Evolutionary conservation across 805 yeast genomes (phyloP).

Genomic region (Ascoidea rubescens): DNA sequence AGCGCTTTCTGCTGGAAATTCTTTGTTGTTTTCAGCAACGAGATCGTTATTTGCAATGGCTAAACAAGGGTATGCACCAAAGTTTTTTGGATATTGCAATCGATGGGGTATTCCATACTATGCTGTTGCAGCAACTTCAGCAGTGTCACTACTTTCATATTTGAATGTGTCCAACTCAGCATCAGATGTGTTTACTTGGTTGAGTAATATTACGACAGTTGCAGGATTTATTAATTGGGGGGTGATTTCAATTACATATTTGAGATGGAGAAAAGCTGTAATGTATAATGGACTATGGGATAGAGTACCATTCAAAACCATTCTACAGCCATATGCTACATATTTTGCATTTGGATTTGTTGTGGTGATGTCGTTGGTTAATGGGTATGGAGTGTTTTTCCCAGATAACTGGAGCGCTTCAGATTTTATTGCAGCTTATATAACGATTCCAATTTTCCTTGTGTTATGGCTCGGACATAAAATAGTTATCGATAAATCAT

Average conservation of each 20-base stretch:
- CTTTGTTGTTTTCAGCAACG: slow-evolving; percentile 60
- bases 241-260: slow-evolving; percentile 41
- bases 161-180: slow-evolving; percentile 37
- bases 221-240: slow-evolving; percentile 61
- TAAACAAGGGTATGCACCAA: slow-evolving; percentile 44
- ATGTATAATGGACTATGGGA: slow-evolving; percentile 29
- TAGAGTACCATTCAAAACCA: slow-evolving; percentile 55
- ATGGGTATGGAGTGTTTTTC: slow-evolving; percentile 59
- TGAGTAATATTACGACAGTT: slow-evolving; percentile 50
- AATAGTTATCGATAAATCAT: slow-evolving; percentile 31
- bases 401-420: slow-evolving; percentile 29
- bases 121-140: slow-evolving; percentile 39
- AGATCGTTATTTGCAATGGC: slow-evolving; percentile 56
- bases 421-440: slow-evolving; percentile 55
- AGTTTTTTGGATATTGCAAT: slow-evolving; percentile 31
- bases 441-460: slow-evolving; percentile 50
- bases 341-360: slow-evolving; percentile 46
- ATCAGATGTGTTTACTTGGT: slow-evolving; percentile 47
- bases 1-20: slow-evolving; percentile 68
- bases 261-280: slow-evolving; percentile 49
- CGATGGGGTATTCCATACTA: slow-evolving; percentile 45
- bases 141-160: slow-evolving; percentile 46
- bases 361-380: slow-evolving; percentile 45
- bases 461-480: slow-evolving; percentile 44
- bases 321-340: slow-evolving; percentile 53